A percentile compares a stretch with the other conserved stretches of the same genome.
phyloP scores from a whole-genome alignment of 345 rosid genomes.

The Kandelia obovata region DNA sequence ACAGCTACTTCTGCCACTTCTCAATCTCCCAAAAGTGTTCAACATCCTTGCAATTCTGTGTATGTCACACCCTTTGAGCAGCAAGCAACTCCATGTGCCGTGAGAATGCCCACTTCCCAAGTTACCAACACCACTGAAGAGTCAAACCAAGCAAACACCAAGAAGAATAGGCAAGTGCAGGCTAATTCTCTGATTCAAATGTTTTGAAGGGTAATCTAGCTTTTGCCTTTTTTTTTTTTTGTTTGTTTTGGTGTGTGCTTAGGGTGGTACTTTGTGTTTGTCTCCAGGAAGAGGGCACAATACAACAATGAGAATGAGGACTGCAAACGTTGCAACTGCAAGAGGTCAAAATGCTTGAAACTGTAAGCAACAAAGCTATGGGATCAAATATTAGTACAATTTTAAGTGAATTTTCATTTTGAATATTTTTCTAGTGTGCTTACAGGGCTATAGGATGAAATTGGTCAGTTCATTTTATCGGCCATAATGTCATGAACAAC shows the following conservation, averaged over 20 bases:
- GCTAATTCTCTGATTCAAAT: constrained; percentile 1
- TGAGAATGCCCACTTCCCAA: constrained; percentile 15
- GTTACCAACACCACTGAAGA: constrained; percentile 16
- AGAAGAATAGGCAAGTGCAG: constrained; percentile 24
- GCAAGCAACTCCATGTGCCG: constrained; percentile 16
- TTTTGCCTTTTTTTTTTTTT: neutral
- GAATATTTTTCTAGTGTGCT: neutral
- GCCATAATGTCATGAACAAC: neutral
- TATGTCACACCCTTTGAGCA: constrained; percentile 14
- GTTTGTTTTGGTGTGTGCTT: neutral
- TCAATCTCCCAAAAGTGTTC: constrained; percentile 9
- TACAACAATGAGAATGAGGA: constrained; percentile 11
- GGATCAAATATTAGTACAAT: no score
- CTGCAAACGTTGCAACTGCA: constrained; percentile 42
- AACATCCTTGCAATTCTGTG: constrained; percentile 11
- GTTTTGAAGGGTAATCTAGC: neutral
- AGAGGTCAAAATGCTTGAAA: constrained; percentile 45
- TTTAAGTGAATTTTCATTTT: neutral
- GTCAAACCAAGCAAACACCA: constrained; percentile 22
- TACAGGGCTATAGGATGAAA: neutral
- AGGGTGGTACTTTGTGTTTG: neutral
- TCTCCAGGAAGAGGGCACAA: constrained; percentile 26
- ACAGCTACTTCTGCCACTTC: constrained; percentile 8
- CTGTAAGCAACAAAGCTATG: constrained; percentile 33
- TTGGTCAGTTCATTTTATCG: neutral